These are phyloP conservation scores for Solanum verrucosum DNA, from an alignment of 257 asterid genomes.

Conservation along the genomic window DNA sequence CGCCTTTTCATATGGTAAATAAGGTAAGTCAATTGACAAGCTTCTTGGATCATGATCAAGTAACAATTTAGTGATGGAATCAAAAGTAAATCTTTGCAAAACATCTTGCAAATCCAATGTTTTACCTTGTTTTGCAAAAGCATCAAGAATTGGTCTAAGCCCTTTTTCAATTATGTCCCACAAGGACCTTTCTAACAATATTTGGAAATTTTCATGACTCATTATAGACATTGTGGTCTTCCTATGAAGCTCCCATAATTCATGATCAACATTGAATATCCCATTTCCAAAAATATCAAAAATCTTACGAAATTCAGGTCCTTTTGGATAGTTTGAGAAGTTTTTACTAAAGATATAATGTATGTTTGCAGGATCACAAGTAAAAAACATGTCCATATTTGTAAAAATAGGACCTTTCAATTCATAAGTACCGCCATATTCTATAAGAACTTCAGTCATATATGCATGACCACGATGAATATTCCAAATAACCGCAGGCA, in stretches of 20 bases:
- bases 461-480: background rate
- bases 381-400: background rate
- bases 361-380: background rate
- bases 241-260: conserved; percentile 1
- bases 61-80: background rate
- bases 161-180: background rate
- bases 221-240: background rate
- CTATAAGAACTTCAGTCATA: background rate
- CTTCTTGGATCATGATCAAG: background rate
- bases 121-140: background rate
- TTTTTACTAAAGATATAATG: background rate
- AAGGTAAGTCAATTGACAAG: background rate
- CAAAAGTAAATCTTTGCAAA: conserved; percentile 3
- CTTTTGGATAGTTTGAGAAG: background rate
- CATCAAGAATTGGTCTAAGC: background rate
- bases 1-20: background rate
- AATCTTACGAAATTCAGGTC: background rate
- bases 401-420: background rate
- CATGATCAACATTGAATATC: background rate
- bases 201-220: background rate
- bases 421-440: background rate
- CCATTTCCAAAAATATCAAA: conserved; percentile 1
- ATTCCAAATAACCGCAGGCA: background rate
- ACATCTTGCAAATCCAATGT: background rate
- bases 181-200: background rate